These are phyloP conservation scores for Diaporthe vaccinii DNA, from an alignment of 2,329 filamentous ascomycete species.

Conservation along the genomic window DNA sequence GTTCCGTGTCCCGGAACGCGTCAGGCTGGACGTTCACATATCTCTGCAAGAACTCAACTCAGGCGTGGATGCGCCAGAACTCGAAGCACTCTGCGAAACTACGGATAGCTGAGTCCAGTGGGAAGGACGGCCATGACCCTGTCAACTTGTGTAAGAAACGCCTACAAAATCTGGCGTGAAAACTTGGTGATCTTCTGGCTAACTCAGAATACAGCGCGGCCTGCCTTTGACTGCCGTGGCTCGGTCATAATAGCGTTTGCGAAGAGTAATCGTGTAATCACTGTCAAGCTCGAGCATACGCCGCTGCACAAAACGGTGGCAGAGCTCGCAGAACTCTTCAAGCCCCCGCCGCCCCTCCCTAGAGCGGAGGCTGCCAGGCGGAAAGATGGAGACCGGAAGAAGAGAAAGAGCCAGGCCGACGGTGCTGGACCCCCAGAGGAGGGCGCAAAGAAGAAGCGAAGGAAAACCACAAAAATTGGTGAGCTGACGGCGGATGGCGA, in stretches of 20 bases:
- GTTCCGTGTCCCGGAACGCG: slow-evolving; percentile 57
- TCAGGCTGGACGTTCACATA: slow-evolving; percentile 69
- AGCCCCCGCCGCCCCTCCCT: slow-evolving; percentile 57
- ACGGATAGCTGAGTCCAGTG: slow-evolving; percentile 64
- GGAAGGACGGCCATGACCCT: slow-evolving; percentile 60
- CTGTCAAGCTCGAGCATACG: slow-evolving; percentile 69
- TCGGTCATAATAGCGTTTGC: slow-evolving; percentile 64
- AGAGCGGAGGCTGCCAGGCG: slow-evolving; percentile 46
- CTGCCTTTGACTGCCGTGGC: slow-evolving; percentile 72
- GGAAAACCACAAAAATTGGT: slow-evolving; percentile 44
- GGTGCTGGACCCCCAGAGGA: slow-evolving; percentile 40
- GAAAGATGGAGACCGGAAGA: slow-evolving; percentile 47
- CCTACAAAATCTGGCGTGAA: not conserved
- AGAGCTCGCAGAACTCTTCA: slow-evolving; percentile 61
- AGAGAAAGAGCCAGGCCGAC: slow-evolving; percentile 41
- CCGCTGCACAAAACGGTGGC: slow-evolving; percentile 69
- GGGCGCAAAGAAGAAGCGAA: slow-evolving; percentile 46
- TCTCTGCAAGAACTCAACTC: slow-evolving; percentile 65
- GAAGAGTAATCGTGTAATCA: slow-evolving; percentile 60
- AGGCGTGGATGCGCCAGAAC: slow-evolving; percentile 64
- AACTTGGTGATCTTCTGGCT: slow-evolving; percentile 30
- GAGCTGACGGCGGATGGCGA: slow-evolving; percentile 36
- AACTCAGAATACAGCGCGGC: slow-evolving; percentile 57
- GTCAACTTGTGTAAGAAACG: slow-evolving; percentile 57
- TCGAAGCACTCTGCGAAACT: slow-evolving; percentile 56